Conservation (phyloP, 2,329 filamentous ascomycete species). For the Pezizomycotina sp. region DNA sequence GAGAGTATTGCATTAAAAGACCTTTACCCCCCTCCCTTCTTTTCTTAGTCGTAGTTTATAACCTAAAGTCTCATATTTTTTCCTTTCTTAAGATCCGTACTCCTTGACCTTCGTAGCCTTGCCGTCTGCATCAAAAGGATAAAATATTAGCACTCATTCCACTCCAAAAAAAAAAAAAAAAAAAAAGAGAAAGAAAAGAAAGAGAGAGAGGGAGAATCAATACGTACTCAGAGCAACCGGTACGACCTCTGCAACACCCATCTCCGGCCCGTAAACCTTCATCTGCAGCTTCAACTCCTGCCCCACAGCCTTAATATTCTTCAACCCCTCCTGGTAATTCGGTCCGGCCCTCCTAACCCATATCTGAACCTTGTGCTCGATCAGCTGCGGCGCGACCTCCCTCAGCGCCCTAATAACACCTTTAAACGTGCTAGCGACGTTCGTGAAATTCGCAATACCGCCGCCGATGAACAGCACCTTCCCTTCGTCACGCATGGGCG, state of each 20-base stretch:
- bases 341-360: constrained; percentile 67
- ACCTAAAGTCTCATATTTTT: too few species aligned
- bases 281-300: constrained; percentile 90
- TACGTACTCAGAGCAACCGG: constrained; percentile 54
- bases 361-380: constrained; percentile 96
- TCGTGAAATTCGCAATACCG: constrained; percentile 99
- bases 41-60: too few species aligned
- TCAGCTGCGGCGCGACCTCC: constrained; percentile 68
- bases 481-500: constrained; percentile 68
- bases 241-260: constrained; percentile 89
- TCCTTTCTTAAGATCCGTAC: too few species aligned
- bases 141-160: too few species aligned
- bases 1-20: too few species aligned
- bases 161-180: too few species aligned
- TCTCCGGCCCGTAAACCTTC: constrained; percentile 70
- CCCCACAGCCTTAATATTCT: constrained; percentile 97
- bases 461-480: constrained; percentile 99
- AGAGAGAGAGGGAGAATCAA: too few species aligned
- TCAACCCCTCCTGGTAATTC: constrained; percentile 99
- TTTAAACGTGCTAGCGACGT: constrained; percentile 98
- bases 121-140: too few species aligned
- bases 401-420: constrained; percentile 93
- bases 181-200: too few species aligned
- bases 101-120: too few species aligned
- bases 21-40: too few species aligned